Evolutionary conservation across 192 early-diverging fungal species (phyloP), one percentile per base, ranked within the genome.

Genomic region (Umbelopsis sp.): DNA sequence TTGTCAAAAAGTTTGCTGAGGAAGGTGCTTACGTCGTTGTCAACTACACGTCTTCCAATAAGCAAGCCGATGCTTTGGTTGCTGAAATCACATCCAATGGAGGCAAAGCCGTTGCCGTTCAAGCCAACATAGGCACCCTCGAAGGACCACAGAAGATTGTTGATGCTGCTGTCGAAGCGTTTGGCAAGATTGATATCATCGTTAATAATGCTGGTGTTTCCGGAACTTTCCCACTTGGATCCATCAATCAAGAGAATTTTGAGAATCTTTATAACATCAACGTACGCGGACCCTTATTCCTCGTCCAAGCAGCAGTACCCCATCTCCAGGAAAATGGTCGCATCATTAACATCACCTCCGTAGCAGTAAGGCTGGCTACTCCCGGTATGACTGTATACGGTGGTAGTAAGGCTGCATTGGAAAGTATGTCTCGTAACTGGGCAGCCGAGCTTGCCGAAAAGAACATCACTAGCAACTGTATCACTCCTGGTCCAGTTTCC

Each of bases 401-500:
- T 0, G 61, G 50, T 16, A 46, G 67, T 0, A 72, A 72, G 13
- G 76, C 67, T 1, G 53, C 72, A 4, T 22, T 74, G 23, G 71
- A 69, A 66, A 52, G 12, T 47, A 69, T 51, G 35, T 58, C n/a
- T 33, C 70, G 25, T 27, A 15, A 11, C 4, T 79, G 93, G 41
- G 90, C 94, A 6, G 84, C 81, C 67, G 94, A 95, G 70, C 68
- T 93, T 3, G 92, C 85, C 5, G 80, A 84, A 4, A 74, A 82
- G 1, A 84, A 84, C 12, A 80, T 95, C 11, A 81, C 89, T 6
- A 92, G 89, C 20, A 93, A 93, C 77, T 80, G 83, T 4, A 85
- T 95, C 73, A 87, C 90, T 2, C 94, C 94, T n/a, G 94, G 94
- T 35, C 93, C 89, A 70, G 89, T 93, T 33, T 84, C 84, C 4